Conservation (phyloP, 2,329 filamentous ascomycete species). For the Aspergillus amoenus region DNA sequence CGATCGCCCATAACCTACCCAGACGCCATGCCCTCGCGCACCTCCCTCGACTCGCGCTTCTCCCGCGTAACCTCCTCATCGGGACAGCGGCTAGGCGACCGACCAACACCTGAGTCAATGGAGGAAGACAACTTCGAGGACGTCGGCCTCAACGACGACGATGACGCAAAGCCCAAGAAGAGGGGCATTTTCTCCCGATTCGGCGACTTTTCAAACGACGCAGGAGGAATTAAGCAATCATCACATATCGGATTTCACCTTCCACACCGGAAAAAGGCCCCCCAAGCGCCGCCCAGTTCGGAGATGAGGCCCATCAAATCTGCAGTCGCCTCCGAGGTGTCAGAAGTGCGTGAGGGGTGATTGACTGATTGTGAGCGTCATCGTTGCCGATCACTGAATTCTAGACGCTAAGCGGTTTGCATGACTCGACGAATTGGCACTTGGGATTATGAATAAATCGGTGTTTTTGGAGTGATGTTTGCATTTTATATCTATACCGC, state of each 20-base stretch:
- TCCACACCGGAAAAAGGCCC: conserved; percentile 67
- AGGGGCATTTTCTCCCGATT: conserved; percentile 77
- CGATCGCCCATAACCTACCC: conserved; percentile 69
- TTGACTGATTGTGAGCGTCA: background rate
- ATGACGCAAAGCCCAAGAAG: conserved; percentile 63
- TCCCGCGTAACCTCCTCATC: conserved; percentile 63
- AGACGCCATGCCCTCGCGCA: conserved; percentile 63
- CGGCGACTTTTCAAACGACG: conserved; percentile 55
- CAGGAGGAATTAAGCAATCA: conserved; percentile 40
- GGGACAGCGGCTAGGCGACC: conserved; percentile 55
- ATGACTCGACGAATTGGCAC: conserved; percentile 1
- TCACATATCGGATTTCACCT: conserved; percentile 62
- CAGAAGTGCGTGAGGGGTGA: conserved; percentile 22
- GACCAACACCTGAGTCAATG: conserved; percentile 56
- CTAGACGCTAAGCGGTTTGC: conserved; percentile 10
- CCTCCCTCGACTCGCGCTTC: conserved; percentile 76
- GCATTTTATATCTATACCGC: background rate
- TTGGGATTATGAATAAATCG: background rate
- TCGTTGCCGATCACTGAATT: background rate
- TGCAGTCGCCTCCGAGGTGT: conserved; percentile 14
- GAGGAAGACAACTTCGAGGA: conserved; percentile 86
- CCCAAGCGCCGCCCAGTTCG: conserved; percentile 65
- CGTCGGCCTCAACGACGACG: conserved; percentile 78
- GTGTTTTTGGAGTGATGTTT: conserved; percentile 2
- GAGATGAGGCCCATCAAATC: conserved; percentile 67